phyloP scores from a whole-genome alignment of 176 grass and related monocot species.

The Eleusine indica region DNA sequence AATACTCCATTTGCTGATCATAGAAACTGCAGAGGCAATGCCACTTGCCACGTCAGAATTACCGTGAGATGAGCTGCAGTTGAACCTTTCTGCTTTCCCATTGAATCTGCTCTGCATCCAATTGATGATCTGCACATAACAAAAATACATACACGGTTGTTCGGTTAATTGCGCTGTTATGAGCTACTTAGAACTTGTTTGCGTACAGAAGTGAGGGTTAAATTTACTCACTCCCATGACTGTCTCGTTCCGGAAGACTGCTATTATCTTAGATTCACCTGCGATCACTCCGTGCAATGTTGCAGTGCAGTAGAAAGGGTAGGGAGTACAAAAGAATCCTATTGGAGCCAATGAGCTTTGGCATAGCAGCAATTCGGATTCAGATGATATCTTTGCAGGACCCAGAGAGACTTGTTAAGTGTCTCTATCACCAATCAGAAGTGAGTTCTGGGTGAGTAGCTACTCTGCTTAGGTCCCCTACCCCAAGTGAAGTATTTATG shows the following conservation, averaged over 20 bases:
- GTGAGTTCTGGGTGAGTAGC: neutral
- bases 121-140: conserved; percentile 64
- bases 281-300: neutral
- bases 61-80: conserved; percentile 13
- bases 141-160: conserved; percentile 7
- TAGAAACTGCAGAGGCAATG: neutral
- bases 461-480: conserved; percentile 22
- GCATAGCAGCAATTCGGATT: conserved; percentile 20
- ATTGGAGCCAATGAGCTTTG: neutral
- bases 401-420: neutral
- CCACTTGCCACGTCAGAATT: neutral
- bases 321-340: neutral
- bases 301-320: neutral
- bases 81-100: conserved; percentile 39
- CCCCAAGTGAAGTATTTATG: neutral
- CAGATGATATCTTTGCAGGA: conserved; percentile 17
- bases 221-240: conserved; percentile 51
- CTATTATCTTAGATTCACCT: conserved; percentile 11
- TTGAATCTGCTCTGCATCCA: conserved; percentile 77
- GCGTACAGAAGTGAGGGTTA: neutral
- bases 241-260: conserved; percentile 17
- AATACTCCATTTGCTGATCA: neutral
- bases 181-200: neutral
- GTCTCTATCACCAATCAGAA: conserved; percentile 9
- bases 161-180: neutral